These are phyloP conservation scores for Allantophomopsis cytisporea DNA, from an alignment of 2,329 filamentous ascomycete species.

Conservation along the genomic window DNA sequence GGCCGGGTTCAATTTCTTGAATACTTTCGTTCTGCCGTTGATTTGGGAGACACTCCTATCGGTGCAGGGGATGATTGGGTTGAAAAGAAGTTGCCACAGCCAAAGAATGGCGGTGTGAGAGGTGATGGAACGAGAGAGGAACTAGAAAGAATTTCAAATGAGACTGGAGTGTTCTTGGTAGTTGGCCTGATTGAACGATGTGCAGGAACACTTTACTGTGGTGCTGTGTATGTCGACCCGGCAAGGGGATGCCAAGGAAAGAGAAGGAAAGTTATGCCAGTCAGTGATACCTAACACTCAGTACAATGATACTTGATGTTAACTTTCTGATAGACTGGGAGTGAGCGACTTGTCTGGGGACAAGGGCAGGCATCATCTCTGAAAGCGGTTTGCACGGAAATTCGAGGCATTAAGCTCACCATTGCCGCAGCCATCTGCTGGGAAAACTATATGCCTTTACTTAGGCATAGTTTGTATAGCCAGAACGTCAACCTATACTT, in stretches of 20 bases:
- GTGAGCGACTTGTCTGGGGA: slow-evolving; percentile 78
- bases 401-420: slow-evolving; percentile 67
- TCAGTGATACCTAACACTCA: slow-evolving; percentile 23
- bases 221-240: slow-evolving; percentile 72
- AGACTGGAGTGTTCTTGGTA: slow-evolving; percentile 73
- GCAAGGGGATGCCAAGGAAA: slow-evolving; percentile 63
- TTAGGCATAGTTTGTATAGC: slow-evolving; percentile 70
- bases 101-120: slow-evolving; percentile 27
- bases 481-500: slow-evolving; percentile 91
- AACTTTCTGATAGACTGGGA: slow-evolving; percentile 41
- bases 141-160: slow-evolving; percentile 60
- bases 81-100: slow-evolving; percentile 36
- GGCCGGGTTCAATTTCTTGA: slow-evolving; percentile 72
- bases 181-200: slow-evolving; percentile 68
- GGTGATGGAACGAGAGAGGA: slow-evolving; percentile 71
- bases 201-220: slow-evolving; percentile 75
- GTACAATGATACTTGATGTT: not conserved
- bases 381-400: slow-evolving; percentile 63
- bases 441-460: slow-evolving; percentile 92
- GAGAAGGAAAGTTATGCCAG: slow-evolving; percentile 83
- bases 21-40: slow-evolving; percentile 69
- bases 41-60: slow-evolving; percentile 64
- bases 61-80: slow-evolving; percentile 67
- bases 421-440: slow-evolving; percentile 86
- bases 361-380: slow-evolving; percentile 72